phyloP scores from a whole-genome alignment of 1,284 basidiomycete genomes.

The Wolfiporia cocos region DNA sequence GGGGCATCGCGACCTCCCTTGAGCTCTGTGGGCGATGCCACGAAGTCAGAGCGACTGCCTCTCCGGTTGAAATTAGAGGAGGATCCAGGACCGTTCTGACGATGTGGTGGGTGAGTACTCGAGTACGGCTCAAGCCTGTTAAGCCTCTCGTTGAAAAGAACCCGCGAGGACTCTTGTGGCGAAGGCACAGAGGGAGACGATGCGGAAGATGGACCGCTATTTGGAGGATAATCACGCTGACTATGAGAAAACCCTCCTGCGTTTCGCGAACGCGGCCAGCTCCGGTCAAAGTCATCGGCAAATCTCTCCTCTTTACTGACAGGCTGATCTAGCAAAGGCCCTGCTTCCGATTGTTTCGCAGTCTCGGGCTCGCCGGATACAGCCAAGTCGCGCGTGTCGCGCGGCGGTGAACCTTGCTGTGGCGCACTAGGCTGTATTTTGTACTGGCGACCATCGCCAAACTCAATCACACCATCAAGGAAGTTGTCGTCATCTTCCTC shows the following conservation, averaged over 20 bases:
- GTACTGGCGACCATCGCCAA: slow-evolving; percentile 88
- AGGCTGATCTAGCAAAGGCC: slow-evolving; percentile 26
- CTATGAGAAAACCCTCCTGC: slow-evolving; percentile 31
- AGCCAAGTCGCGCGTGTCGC: slow-evolving; percentile 9
- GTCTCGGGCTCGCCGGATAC: slow-evolving; percentile 8
- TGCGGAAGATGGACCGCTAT: slow-evolving; percentile 27
- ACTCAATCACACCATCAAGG: slow-evolving; percentile 85
- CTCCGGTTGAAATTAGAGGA: slow-evolving; percentile 31
- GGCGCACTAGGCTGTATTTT: slow-evolving; percentile 59
- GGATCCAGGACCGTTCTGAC: slow-evolving; percentile 29
- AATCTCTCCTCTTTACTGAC: slow-evolving; percentile 76
- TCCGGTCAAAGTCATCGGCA: slow-evolving; percentile 87
- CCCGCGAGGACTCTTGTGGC: slow-evolving; percentile 48
- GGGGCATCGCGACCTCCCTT: slow-evolving; percentile 40
- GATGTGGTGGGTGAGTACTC: slow-evolving; percentile 30
- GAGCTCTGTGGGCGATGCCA: slow-evolving; percentile 35
- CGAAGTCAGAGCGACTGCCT: slow-evolving; percentile 37
- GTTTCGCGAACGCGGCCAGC: slow-evolving; percentile 72
- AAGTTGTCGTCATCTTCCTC: slow-evolving; percentile 91
- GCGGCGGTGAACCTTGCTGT: slow-evolving; percentile 11
- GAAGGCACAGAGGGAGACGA: slow-evolving; percentile 39
- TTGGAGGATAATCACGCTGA: slow-evolving; percentile 36
- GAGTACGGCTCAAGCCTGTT: slow-evolving; percentile 79
- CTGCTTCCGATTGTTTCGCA: slow-evolving; percentile 7
- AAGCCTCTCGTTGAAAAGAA: slow-evolving; percentile 87